Evolutionary conservation across 345 rosid species (phyloP).

Genomic region (Euclidium syriacum): DNA sequence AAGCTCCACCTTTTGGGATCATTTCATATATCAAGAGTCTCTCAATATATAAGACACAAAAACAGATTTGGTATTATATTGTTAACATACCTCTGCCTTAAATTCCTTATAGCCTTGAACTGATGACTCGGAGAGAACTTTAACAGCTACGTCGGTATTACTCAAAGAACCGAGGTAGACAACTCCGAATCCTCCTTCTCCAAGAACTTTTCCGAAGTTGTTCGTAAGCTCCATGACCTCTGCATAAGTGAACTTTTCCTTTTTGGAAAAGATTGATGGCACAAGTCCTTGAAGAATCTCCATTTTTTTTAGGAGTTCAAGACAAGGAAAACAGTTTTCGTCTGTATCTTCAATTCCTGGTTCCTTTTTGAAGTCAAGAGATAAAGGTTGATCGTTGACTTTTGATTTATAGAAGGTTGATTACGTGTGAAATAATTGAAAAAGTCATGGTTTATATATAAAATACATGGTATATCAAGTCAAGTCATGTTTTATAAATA

Average conservation of each 20-base stretch:
- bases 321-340: slow-evolving; percentile 7
- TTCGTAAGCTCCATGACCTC: slow-evolving; percentile 31
- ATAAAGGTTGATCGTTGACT: slow-evolving; percentile 17
- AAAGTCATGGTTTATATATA: no score
- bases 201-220: slow-evolving; percentile 33
- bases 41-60: neutral
- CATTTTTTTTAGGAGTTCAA: neutral
- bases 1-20: slow-evolving; percentile 27
- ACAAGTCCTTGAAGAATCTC: slow-evolving; percentile 5
- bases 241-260: slow-evolving; percentile 25
- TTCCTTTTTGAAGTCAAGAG: slow-evolving; percentile 13
- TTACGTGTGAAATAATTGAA: no score
- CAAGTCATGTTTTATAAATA: no score
- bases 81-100: slow-evolving; percentile 32
- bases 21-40: neutral
- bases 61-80: neutral
- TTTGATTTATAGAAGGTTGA: no score
- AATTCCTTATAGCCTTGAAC: slow-evolving; percentile 39
- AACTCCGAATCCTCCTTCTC: slow-evolving; percentile 40
- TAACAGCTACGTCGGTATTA: slow-evolving; percentile 36
- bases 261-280: slow-evolving; percentile 17
- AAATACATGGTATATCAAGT: no score
- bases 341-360: neutral
- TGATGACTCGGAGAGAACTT: slow-evolving; percentile 38
- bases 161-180: slow-evolving; percentile 34